These are phyloP conservation scores for Teratosphaeria gauchensis DNA, from an alignment of 2,329 filamentous ascomycete species.

Conservation along the genomic window DNA sequence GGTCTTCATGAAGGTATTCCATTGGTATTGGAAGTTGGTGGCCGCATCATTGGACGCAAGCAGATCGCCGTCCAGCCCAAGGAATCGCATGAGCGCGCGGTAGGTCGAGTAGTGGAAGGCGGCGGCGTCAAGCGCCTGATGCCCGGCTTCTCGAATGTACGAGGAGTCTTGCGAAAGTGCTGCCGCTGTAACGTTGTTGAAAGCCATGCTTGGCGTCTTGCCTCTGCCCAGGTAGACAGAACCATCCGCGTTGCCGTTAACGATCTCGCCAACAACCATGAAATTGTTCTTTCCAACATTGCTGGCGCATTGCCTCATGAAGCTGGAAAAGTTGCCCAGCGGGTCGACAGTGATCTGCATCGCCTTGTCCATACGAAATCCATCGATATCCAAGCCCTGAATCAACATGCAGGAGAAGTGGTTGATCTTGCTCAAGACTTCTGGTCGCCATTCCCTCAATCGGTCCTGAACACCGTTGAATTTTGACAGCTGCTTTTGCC, in stretches of 20 bases:
- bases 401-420: slow-evolving; percentile 57
- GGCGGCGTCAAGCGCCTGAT: slow-evolving; percentile 48
- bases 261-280: slow-evolving; percentile 55
- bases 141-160: slow-evolving; percentile 44
- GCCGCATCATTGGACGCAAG: slow-evolving; percentile 45
- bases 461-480: slow-evolving; percentile 60
- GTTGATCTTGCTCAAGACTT: slow-evolving; percentile 48
- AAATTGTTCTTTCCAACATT: slow-evolving; percentile 54
- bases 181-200: slow-evolving; percentile 38
- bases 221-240: slow-evolving; percentile 55
- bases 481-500: slow-evolving; percentile 54
- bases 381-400: slow-evolving; percentile 54
- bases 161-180: slow-evolving; percentile 21
- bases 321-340: slow-evolving; percentile 47
- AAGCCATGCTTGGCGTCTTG: slow-evolving; percentile 46
- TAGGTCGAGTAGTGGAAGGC: slow-evolving; percentile 59
- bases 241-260: slow-evolving; percentile 51
- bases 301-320: slow-evolving; percentile 48
- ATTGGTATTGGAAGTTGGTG: slow-evolving; percentile 44
- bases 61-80: slow-evolving; percentile 50
- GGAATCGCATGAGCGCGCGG: slow-evolving; percentile 50
- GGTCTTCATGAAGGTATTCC: slow-evolving; percentile 47
- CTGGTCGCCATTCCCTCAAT: slow-evolving; percentile 53
- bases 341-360: slow-evolving; percentile 55
- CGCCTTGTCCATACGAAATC: slow-evolving; percentile 58